These are phyloP conservation scores for Teratosphaeria epicoccoides DNA, from an alignment of 2,329 filamentous ascomycete species.

Conservation along the genomic window DNA sequence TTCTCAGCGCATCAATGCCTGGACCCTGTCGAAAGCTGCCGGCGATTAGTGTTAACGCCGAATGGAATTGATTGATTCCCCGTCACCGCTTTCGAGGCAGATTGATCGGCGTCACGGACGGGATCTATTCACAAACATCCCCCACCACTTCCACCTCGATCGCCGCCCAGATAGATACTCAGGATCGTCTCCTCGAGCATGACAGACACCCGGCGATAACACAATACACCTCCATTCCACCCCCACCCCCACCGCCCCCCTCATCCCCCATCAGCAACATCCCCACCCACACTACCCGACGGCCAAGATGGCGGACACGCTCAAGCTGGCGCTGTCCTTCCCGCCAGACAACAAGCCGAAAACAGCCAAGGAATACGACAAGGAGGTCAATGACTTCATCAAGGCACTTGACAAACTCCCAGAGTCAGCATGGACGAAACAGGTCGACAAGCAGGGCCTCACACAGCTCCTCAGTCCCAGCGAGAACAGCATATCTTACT, in stretches of 20 bases:
- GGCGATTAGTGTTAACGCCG: neutral
- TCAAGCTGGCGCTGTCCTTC: conserved; percentile 23
- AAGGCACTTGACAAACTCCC: conserved; percentile 26
- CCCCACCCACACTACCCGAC: neutral
- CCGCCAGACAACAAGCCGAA: conserved; percentile 19
- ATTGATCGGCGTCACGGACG: neutral
- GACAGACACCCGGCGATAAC: neutral
- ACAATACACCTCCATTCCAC: neutral
- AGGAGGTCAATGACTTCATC: conserved; percentile 25
- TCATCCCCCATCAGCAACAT: conserved; percentile 1
- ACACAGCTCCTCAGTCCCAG: conserved; percentile 44
- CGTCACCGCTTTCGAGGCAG: neutral
- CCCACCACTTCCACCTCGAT: neutral
- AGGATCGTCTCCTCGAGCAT: neutral
- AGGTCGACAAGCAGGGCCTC: conserved; percentile 30
- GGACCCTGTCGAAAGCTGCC: neutral
- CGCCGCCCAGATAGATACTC: too few relatives aligned
- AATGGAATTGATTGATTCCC: too few relatives aligned
- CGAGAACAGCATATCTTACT: conserved; percentile 49
- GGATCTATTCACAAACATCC: neutral
- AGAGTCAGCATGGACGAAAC: conserved; percentile 25
- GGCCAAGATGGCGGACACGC: conserved; percentile 17
- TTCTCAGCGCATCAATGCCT: neutral
- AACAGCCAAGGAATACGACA: conserved; percentile 31
- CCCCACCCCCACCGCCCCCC: neutral